Percentiles rank a stretch among this genome's conserved stretches.
phyloP scores from a whole-genome alignment of 177 flowering plant genomes.

The Vitis hybrid region DNA sequence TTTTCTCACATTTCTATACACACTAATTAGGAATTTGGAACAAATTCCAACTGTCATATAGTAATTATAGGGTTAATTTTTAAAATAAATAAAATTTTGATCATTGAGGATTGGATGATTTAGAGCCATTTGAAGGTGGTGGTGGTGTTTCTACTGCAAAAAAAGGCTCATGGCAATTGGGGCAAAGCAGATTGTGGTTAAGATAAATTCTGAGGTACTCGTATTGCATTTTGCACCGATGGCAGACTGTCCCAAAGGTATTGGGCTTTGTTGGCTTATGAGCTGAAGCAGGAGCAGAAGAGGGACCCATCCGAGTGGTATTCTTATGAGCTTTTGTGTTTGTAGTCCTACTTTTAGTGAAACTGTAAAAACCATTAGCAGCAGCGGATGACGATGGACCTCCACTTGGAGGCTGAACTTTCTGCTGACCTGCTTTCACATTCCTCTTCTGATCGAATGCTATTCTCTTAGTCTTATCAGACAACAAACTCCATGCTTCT shows the following conservation, averaged over 20 bases:
- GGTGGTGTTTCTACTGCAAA: slow-evolving; percentile 63
- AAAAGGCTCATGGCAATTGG: slow-evolving; percentile 75
- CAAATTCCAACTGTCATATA: no score
- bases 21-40: no score
- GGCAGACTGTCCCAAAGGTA: slow-evolving; percentile 93
- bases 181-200: slow-evolving; percentile 75
- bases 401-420: slow-evolving; percentile 31
- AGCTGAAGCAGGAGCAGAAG: slow-evolving; percentile 35
- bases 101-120: slow-evolving; percentile 14
- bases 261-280: slow-evolving; percentile 37
- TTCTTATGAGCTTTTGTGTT: slow-evolving; percentile 33
- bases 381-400: slow-evolving; percentile 34
- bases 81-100: no score
- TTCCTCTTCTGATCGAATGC: slow-evolving; percentile 63
- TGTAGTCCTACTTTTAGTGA: slow-evolving; percentile 30
- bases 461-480: slow-evolving; percentile 57
- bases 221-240: slow-evolving; percentile 77
- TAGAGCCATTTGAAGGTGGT: slow-evolving; percentile 38
- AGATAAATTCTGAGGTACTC: slow-evolving; percentile 75
- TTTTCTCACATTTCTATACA: no score
- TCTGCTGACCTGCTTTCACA: slow-evolving; percentile 28
- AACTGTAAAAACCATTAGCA: slow-evolving; percentile 48
- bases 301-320: slow-evolving; percentile 23
- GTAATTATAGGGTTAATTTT: no score
- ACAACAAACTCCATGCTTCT: slow-evolving; percentile 76